These are phyloP conservation scores for Poa pratensis DNA, from an alignment of 176 grass and related monocot species.

Conservation along the genomic window DNA sequence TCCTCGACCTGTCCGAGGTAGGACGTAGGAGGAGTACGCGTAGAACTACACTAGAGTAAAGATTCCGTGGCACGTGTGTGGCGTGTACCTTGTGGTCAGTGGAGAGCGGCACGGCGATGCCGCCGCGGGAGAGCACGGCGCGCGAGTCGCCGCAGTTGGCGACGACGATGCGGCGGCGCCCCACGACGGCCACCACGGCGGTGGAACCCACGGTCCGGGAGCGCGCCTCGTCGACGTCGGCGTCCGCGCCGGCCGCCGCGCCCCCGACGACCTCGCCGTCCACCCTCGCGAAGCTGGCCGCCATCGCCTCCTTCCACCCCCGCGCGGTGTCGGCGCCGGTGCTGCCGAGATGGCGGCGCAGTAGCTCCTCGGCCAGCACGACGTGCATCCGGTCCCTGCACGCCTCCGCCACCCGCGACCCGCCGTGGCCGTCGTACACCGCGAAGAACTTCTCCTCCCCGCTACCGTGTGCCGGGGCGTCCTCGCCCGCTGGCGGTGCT, in stretches of 20 bases:
- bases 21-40: neutral
- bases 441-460: slow-evolving; percentile 57
- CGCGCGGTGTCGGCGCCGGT: neutral
- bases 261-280: slow-evolving; percentile 57
- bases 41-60: neutral
- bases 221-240: neutral
- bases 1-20: neutral
- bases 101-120: slow-evolving; percentile 67
- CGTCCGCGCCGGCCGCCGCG: neutral
- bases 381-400: slow-evolving; percentile 68
- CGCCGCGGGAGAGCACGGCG: slow-evolving; percentile 68
- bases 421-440: slow-evolving; percentile 73
- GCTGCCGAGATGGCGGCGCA: no score
- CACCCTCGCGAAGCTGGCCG: slow-evolving; percentile 58
- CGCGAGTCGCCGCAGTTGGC: slow-evolving; percentile 89
- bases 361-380: slow-evolving; percentile 71
- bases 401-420: slow-evolving; percentile 57
- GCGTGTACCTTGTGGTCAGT: slow-evolving; percentile 73
- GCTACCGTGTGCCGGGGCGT: no score
- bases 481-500: fast-evolving
- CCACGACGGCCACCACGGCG: slow-evolving; percentile 66
- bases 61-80: neutral
- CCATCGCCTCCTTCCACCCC: slow-evolving; percentile 56
- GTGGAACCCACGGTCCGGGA: slow-evolving; percentile 63
- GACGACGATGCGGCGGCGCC: slow-evolving; percentile 62